Base-by-base conservation (phyloP, 2,329 filamentous ascomycete species). In the Remersonia thermophila region DNA sequence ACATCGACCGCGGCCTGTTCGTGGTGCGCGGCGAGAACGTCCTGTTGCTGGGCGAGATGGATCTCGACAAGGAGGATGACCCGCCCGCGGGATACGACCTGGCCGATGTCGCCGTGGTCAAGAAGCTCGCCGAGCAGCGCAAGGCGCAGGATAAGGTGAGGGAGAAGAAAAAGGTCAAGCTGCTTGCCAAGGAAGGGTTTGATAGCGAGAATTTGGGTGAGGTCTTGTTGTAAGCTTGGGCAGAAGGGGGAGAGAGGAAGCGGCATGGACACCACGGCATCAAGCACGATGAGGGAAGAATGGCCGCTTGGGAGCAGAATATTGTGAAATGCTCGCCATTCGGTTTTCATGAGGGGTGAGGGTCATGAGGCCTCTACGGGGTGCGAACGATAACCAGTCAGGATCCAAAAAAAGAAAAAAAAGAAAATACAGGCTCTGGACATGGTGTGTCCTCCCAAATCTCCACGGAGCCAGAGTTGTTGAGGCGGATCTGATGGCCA, bases 1-100 rank as follows among this genome's bases (percentile, higher is more conserved):
- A 98, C 56, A 73, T 93, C 41, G 69, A 77, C 9, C 77, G 85
- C 39, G 91, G 91, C 33, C 77, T 93, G 44, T 96, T 91, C 62
- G 73, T 96, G 26, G 84, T 98, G 31, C 73, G 91, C 40, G 91
- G 91, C 48, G 91, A 98, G 64, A 98, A 98, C 57, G 91, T 98
- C n/a, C 69, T 94, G 35, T 67, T 98, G 30, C 71, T 96, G 13
- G 91, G 91, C 27, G 93, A 96, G 61, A 93, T 98, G 51, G 91
- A 98, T 57, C 74, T 98, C 16, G 91, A 98, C 65, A 85, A 82
- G 54, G 91, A 98, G 59, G 91, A 98, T 57, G 79, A 93, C 40
- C 69, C 85, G 11, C 85, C 84, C 1, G 58, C 67, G 4, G 76
- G 78, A 23, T 85, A 81, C 49, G 66, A 70, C 47, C 65, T 67